A percentile compares a stretch with the other conserved stretches of the same genome.
These are phyloP conservation scores for Diaporthe citrichinensis DNA, from an alignment of 2,329 filamentous ascomycete genomes.

Conservation along the genomic window DNA sequence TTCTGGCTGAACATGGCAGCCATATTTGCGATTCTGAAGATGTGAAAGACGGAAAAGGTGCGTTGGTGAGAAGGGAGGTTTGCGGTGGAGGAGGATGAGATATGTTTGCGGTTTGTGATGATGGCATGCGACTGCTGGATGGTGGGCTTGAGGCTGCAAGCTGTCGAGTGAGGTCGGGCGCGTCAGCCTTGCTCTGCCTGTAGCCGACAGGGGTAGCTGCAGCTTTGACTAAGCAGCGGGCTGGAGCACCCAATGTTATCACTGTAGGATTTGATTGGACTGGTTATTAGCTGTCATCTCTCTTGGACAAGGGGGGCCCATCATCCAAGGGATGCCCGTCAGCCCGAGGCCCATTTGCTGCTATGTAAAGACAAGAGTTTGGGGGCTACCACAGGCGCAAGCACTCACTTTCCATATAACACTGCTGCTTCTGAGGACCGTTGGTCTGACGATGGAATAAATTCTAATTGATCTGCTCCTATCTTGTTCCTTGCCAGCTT, in stretches of 20 bases:
- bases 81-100: conserved; percentile 38
- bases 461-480: neutral
- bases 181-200: conserved; percentile 65
- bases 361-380: conserved; percentile 30
- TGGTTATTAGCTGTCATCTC: conserved; percentile 32
- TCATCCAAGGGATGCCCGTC: conserved; percentile 40
- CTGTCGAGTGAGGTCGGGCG: conserved; percentile 42
- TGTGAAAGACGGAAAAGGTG: neutral
- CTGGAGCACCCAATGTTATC: neutral
- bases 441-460: conserved; percentile 8
- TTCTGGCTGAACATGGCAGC: conserved; percentile 79
- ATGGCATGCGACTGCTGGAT: conserved; percentile 33
- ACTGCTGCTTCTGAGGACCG: neutral
- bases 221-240: conserved; percentile 43
- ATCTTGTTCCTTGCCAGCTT: neutral
- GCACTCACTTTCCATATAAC: conserved; percentile 3
- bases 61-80: conserved; percentile 37
- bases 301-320: conserved; percentile 28
- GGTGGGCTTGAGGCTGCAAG: conserved; percentile 37
- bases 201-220: conserved; percentile 39
- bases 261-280: conserved; percentile 31
- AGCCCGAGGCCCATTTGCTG: conserved; percentile 15
- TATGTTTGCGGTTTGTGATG: conserved; percentile 38
- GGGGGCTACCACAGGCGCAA: conserved; percentile 10
- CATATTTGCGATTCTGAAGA: conserved; percentile 59